Evolutionary conservation across 441 rosid genomes (phyloP), one percentile per base, ranked within the genome.

Genomic region (Melastoma candidum): DNA sequence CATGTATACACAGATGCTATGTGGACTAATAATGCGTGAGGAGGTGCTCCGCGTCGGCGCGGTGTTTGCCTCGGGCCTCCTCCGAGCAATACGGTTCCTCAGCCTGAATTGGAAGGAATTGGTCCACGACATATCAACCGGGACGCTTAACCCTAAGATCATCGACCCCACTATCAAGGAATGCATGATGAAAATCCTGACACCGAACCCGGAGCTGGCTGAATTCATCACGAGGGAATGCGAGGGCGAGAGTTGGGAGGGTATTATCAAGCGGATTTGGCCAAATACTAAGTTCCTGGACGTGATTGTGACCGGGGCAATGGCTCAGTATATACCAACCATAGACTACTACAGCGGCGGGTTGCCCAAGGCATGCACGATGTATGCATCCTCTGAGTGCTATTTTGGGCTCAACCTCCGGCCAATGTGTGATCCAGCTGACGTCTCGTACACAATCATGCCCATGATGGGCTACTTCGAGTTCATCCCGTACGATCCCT

Each of bases 381-480:
- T 83, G 86, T 83, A 83, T 39, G 90, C 86, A 52, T 80, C 90
- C 0, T 83, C 90, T 0, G 90, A 83, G 68, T 79, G 89, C 73
- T 79, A 72, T 49, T 82, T 82, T 22, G 89, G 89, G 11, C 70
- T 82, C 24, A 83, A 83, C 67, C 74, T 83, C 12, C 71, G 59
- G 12, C 86, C 90, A 11, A 83, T 83, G 86, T 69, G 75, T 61
- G 68, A 76, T 51, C 90, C 90, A 7, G 74, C 84, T 0, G 82
- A 80, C 12, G 90, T 83, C 39, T 66, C 83, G 3, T 83, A 83
- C 77, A 80, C 86, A 3, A 80, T 83, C 70, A 76, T 83, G 86
- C 90, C 90, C 0, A 83, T 77, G 74, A 80, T 83, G 90, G 84
- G 68, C 1, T 83, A 80, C 56, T 83, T 80, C 57, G 90, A 83